These are phyloP conservation scores for Pigoraptor vietnamica DNA, from an alignment of 78 protist species.

Conservation along the genomic window DNA sequence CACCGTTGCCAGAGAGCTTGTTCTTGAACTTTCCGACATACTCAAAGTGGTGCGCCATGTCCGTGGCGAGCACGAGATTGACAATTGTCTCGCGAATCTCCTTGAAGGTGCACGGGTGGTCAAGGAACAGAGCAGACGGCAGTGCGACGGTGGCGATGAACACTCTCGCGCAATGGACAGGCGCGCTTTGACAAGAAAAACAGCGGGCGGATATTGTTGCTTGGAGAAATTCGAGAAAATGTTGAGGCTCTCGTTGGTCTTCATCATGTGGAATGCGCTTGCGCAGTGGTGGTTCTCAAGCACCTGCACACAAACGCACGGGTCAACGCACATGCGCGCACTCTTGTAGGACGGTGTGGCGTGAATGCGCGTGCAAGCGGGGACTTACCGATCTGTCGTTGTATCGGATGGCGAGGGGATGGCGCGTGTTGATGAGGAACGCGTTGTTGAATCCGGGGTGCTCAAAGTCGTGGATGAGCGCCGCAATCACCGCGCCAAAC, in stretches of 20 bases:
- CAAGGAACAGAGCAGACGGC: too few relatives aligned
- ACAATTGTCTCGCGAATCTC: neutral
- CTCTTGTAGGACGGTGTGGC: too few relatives aligned
- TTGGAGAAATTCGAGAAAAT: neutral
- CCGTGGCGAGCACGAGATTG: neutral
- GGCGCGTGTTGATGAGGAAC: neutral
- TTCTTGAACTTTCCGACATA: neutral
- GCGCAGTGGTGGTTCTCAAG: conserved; percentile 10
- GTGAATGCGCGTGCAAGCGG: too few relatives aligned
- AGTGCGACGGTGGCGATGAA: too few relatives aligned
- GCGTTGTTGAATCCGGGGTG: neutral
- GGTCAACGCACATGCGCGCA: too few relatives aligned
- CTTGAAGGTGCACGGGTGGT: neutral
- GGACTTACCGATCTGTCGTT: too few relatives aligned
- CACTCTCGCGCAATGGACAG: too few relatives aligned
- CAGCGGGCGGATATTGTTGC: neutral
- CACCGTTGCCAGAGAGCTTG: neutral
- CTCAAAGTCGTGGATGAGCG: neutral
- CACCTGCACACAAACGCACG: too few relatives aligned
- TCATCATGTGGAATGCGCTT: neutral
- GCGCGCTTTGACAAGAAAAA: neutral
- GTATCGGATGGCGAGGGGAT: neutral
- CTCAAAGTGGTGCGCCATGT: conserved; percentile 1
- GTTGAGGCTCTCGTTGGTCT: neutral
- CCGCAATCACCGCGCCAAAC: neutral